Base-by-base conservation (phyloP, 257 asterid genomes). In the Gentiana dahurica region DNA sequence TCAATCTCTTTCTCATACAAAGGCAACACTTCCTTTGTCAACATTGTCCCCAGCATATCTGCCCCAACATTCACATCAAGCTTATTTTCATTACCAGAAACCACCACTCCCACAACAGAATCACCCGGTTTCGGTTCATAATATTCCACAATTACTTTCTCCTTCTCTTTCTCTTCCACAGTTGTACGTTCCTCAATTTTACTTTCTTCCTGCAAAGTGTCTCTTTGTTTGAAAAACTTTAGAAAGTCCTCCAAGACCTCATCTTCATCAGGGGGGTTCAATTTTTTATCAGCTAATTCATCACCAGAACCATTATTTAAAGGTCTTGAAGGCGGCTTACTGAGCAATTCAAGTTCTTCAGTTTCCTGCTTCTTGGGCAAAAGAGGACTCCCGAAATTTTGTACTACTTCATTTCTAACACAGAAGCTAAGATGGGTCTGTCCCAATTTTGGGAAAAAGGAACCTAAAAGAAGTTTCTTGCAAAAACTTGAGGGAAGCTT, bases 31-130 rank as follows among this genome's bases (percentile, higher is more conserved):
- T 92, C 97, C 73, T 92, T 92, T 33, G 97, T 88, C 74, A 92
- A 80, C 98, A 92, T 85, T 34, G 87, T 80, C 54, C 95, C 98
- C 64, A 87, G 63, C 58, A 83, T 38, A 69, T 91, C 94, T 1
- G 94, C 88, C 34, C 95, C 98, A 59, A 91, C 84, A 63, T 84
- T 85, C 70, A 91, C 82, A 77, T 91, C 97, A 56, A 91, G 95
- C 86, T 77, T 91, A 71, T 80, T 81, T 64, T 85, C 95, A 11
- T 81, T 91, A 13, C 97, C 97, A 0, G 98, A 91, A 62, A 91
- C 94, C 75, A 91, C 98, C 50, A 78, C 89, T 24, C 98, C 98
- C 65, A 91, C 93, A 39, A 87, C 94, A 44, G 75, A 81, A 66
- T 91, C 97, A 38, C 97, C 95, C 2, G 79, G 68, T 67, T 85